phyloP scores from a whole-genome alignment of 306 rosid genomes.

The Dalbergia cochinchinensis region DNA sequence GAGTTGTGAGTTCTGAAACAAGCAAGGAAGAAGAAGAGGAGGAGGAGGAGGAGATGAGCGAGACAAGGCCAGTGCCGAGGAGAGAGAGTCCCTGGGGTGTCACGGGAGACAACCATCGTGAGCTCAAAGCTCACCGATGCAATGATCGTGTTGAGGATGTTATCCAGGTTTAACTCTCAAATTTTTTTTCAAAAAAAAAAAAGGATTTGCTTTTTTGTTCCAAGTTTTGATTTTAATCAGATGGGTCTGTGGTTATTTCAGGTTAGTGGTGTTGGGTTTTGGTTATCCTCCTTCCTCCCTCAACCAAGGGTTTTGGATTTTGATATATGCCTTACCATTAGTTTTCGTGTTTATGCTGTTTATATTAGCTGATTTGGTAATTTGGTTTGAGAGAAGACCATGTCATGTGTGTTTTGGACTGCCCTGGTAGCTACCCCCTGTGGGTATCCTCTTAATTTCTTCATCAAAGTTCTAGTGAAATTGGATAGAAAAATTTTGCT shows the following conservation, averaged over 20 bases:
- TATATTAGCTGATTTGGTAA: not conserved
- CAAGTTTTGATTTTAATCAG: not conserved
- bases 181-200: not conserved
- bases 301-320: not conserved
- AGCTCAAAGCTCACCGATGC: conserved; percentile 95
- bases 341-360: not conserved
- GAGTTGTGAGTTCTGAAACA: no score
- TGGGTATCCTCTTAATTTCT: not conserved
- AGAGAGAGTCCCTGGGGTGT: conserved; percentile 97
- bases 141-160: conserved; percentile 93
- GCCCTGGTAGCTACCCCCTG: no score
- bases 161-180: conserved; percentile 62
- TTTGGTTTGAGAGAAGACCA: no score
- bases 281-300: not conserved
- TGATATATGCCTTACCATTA: not conserved
- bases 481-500: not conserved
- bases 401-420: no score
- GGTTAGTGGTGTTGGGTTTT: not conserved
- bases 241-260: not conserved
- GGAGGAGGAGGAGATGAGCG: conserved; percentile 61
- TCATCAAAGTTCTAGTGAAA: not conserved
- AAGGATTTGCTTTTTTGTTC: not conserved
- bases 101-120: conserved; percentile 76
- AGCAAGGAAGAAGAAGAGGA: not conserved
- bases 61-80: conserved; percentile 84